These are phyloP conservation scores for Pestalotiopsis sp. DNA, from an alignment of 2,329 filamentous ascomycete genomes.

Conservation along the genomic window DNA sequence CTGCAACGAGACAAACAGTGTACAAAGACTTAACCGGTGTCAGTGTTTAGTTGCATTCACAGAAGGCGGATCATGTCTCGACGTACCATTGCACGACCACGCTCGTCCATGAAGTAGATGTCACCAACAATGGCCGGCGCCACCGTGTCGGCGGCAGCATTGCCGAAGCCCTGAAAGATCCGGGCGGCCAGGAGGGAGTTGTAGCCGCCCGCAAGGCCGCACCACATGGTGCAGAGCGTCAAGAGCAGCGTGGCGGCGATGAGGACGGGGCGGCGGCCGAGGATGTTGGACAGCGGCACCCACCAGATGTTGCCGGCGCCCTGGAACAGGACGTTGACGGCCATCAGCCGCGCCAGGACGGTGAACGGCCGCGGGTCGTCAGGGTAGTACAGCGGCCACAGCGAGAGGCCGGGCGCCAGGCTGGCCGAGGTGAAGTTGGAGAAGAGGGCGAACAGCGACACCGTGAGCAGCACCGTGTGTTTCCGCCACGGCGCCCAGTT, in stretches of 20 bases:
- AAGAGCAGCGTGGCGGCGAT: constrained; percentile 30
- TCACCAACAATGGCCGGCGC: constrained; percentile 35
- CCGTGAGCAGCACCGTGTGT: constrained; percentile 24
- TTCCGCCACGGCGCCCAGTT: constrained; percentile 37
- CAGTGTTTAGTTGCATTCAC: background rate
- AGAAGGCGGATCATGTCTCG: background rate
- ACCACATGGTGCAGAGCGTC: constrained; percentile 27
- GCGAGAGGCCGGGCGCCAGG: constrained; percentile 32
- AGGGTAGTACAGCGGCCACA: constrained; percentile 33
- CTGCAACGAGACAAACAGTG: constrained; percentile 31
- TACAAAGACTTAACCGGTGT: constrained; percentile 24
- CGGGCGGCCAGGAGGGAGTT: constrained; percentile 28
- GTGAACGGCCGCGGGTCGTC: constrained; percentile 19
- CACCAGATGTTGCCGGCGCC: constrained; percentile 36
- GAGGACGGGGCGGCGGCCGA: constrained; percentile 33
- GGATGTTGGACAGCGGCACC: constrained; percentile 38
- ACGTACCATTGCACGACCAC: constrained; percentile 35
- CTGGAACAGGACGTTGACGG: constrained; percentile 32
- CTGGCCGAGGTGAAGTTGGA: constrained; percentile 33
- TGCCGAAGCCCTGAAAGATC: constrained; percentile 34
- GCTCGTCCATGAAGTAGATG: constrained; percentile 36
- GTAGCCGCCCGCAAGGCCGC: constrained; percentile 24
- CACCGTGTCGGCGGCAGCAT: constrained; percentile 35
- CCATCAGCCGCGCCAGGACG: background rate
- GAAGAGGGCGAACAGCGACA: constrained; percentile 34